These are phyloP conservation scores for Amylocarpus encephaloides DNA, from an alignment of 2,329 filamentous ascomycete genomes.

Conservation along the genomic window DNA sequence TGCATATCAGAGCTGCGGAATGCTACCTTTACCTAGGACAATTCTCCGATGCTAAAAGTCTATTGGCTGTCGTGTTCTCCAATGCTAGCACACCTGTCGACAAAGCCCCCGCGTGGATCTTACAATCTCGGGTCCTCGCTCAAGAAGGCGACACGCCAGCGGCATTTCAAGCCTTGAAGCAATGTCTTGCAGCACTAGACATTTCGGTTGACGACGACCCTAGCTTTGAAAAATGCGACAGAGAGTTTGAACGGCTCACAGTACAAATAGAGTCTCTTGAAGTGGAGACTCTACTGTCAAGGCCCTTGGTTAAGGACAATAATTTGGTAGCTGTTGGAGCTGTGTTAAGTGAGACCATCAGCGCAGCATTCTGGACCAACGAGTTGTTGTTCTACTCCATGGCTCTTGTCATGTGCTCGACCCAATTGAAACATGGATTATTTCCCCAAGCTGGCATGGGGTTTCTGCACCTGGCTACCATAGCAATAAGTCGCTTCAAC, in stretches of 20 bases:
- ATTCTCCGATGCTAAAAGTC: constrained; percentile 56
- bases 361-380: constrained; percentile 69
- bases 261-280: constrained; percentile 54
- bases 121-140: constrained; percentile 73
- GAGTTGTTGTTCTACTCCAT: constrained; percentile 66
- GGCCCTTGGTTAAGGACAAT: constrained; percentile 41
- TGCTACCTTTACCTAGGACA: constrained; percentile 75
- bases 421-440: constrained; percentile 56
- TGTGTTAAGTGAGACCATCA: constrained; percentile 63
- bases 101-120: constrained; percentile 76
- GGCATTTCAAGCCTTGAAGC: constrained; percentile 64
- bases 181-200: constrained; percentile 64
- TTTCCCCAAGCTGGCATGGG: constrained; percentile 66
- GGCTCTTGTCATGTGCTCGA: constrained; percentile 58
- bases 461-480: constrained; percentile 61
- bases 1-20: constrained; percentile 75
- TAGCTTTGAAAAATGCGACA: constrained; percentile 71
- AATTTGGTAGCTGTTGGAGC: constrained; percentile 59
- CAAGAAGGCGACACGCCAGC: constrained; percentile 64
- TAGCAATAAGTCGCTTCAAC: constrained; percentile 63
- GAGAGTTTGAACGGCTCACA: constrained; percentile 60
- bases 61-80: constrained; percentile 65
- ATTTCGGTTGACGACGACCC: constrained; percentile 59
- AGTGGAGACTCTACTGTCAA: constrained; percentile 39
- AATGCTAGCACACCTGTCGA: constrained; percentile 68